phyloP scores from a whole-genome alignment of 345 rosid species.

The Sapria himalayana region DNA sequence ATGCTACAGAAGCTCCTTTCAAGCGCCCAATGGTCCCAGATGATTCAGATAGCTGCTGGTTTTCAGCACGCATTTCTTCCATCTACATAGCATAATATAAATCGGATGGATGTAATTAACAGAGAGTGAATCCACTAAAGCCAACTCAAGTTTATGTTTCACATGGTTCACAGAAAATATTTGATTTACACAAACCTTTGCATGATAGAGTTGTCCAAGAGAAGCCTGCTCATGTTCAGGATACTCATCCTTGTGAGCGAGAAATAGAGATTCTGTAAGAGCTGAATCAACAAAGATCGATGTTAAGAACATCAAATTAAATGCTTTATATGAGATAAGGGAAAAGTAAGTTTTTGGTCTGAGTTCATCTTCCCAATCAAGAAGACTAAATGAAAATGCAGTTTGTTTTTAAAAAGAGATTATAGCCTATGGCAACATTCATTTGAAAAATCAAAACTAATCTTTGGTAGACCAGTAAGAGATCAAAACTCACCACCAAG shows the following conservation, averaged over 20 bases:
- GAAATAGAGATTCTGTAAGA: constrained; percentile 79
- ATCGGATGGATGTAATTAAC: too few species aligned
- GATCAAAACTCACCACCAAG: too few species aligned
- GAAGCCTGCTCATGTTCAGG: constrained; percentile 89
- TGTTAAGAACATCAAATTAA: neutral
- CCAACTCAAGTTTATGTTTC: too few species aligned
- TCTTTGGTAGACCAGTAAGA: too few species aligned
- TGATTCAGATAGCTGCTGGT: constrained; percentile 51
- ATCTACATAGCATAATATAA: constrained; percentile 28
- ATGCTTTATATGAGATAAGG: too few species aligned
- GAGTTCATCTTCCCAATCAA: too few species aligned
- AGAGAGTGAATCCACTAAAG: constrained; percentile 3
- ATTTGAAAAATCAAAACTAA: too few species aligned
- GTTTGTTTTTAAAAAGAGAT: too few species aligned
- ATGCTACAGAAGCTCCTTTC: constrained; percentile 64
- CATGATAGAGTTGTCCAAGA: constrained; percentile 67
- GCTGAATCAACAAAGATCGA: constrained; percentile 25
- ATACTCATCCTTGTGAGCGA: constrained; percentile 89
- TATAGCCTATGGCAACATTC: too few species aligned
- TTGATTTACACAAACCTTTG: constrained; percentile 37
- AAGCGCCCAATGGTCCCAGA: constrained; percentile 84
- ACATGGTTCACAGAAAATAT: constrained; percentile 8
- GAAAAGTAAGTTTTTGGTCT: too few species aligned
- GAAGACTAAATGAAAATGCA: too few species aligned
- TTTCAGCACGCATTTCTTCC: constrained; percentile 84